A percentile compares a stretch with the other conserved stretches of the same genome.
phyloP scores from a whole-genome alignment of 805 yeast species.

The Osmozyma mogii region DNA sequence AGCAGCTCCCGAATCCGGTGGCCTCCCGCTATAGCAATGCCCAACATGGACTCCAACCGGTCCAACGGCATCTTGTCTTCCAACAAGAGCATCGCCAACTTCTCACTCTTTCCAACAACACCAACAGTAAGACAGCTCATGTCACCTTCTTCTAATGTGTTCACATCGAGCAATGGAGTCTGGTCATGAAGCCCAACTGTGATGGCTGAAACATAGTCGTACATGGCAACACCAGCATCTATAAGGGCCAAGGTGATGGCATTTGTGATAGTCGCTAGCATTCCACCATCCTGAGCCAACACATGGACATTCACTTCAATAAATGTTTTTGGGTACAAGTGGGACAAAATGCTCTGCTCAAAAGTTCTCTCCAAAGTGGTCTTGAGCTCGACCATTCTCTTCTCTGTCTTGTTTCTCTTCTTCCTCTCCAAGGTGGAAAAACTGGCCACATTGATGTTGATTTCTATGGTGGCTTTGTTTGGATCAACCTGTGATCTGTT shows the following conservation, averaged over 20 bases:
- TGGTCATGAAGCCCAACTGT: constrained; percentile 75
- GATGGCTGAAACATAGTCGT: constrained; percentile 78
- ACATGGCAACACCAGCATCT: constrained; percentile 93
- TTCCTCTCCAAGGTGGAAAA: constrained; percentile 74
- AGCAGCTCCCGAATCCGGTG: constrained; percentile 74
- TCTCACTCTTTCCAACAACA: constrained; percentile 73
- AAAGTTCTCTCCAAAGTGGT: constrained; percentile 63
- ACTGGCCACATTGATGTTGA: constrained; percentile 67
- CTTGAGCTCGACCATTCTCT: constrained; percentile 58
- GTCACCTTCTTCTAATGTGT: constrained; percentile 75
- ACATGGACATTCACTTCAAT: constrained; percentile 73
- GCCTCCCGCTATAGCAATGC: constrained; percentile 81
- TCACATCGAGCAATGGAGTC: constrained; percentile 72
- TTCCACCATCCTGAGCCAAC: constrained; percentile 84
- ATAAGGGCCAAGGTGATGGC: constrained; percentile 83
- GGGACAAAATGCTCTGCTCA: constrained; percentile 63
- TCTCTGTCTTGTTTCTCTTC: constrained; percentile 61
- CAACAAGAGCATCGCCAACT: constrained; percentile 64
- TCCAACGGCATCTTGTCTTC: constrained; percentile 87
- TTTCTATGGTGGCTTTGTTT: constrained; percentile 49
- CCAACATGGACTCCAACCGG: constrained; percentile 63
- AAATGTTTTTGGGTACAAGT: constrained; percentile 74
- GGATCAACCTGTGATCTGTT: constrained; percentile 43
- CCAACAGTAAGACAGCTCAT: constrained; percentile 78
- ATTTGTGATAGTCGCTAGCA: constrained; percentile 71